Evolutionary conservation across 2,329 filamentous ascomycete species (phyloP), one percentile per base, ranked within the genome.

Genomic region (Hypoxylon sp.): DNA sequence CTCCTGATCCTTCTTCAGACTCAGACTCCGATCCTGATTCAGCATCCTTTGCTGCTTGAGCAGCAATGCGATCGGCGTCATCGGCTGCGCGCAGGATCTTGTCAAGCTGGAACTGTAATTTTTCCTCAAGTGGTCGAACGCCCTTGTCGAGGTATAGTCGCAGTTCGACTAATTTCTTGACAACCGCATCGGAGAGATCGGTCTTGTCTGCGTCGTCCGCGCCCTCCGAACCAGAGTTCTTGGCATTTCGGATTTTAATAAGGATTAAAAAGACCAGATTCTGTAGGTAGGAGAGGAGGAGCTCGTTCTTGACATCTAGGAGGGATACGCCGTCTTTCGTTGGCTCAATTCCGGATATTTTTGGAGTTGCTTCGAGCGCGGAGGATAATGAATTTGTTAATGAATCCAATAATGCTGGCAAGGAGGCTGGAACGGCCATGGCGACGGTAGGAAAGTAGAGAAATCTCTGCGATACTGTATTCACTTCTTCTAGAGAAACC

Each of bases 221-320:
- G 19, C 75, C 74, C 2, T 79, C 73, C 0, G 75, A 73, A 3
- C 48, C 69, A 46, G 63, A 69, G 71, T 76, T 63, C 66, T 77
- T 74, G 34, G 80, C 67, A 76, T 89, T 89, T 64, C 93, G 89
- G 19, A 98, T 80, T 76, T 97, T 95, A 38, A 97, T 81, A 1
- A 97, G 83, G 48, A 97, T 91, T 43, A 97, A 83, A 73, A 97
- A 97, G 48, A 96, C 93, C 3, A 98, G 88, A 75, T 97, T 97
- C 76, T 99, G 95, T 0, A 99, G 85, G 80, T 99, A 99, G 3
- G 95, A 95, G 41, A 99, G 89, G 17, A 99, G 89, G n/a, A 99
- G 86, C 78, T 99, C 96, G 81, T 97, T 98, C 83, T 99, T 99
- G 71, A 93, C 90, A 77, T 98, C 94, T 75, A 99, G 90, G 0